These are phyloP conservation scores for Neocucurbitaria cava DNA, from an alignment of 2,329 filamentous ascomycete genomes.

Conservation along the genomic window DNA sequence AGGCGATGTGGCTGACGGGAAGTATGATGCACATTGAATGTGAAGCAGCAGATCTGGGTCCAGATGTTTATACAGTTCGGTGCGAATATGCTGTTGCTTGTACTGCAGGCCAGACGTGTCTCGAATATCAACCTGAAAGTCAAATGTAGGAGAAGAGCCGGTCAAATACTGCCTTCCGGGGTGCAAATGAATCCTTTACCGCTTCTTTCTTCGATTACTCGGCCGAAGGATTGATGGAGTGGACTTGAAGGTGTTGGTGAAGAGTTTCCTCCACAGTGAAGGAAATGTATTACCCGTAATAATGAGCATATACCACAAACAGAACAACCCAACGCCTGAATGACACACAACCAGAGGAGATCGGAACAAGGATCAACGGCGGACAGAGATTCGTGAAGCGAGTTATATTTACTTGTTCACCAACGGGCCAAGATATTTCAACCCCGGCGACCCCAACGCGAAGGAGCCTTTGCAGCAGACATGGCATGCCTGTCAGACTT, in stretches of 20 bases:
- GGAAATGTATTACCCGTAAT: not conserved
- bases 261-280: not conserved
- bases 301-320: not conserved
- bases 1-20: slow-evolving; percentile 28
- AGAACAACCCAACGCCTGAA: not conserved
- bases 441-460: slow-evolving; percentile 2
- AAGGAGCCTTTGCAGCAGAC: slow-evolving; percentile 6
- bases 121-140: not conserved
- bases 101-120: not conserved
- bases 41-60: not conserved
- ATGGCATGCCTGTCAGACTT: not conserved
- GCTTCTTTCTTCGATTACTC: not conserved
- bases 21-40: slow-evolving; percentile 31
- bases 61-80: not conserved
- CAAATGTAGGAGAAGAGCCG: not conserved
- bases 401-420: not conserved
- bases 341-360: not conserved
- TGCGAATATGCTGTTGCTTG: not conserved
- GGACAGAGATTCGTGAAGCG: not conserved
- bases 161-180: not conserved
- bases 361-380: not conserved
- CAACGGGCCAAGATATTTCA: not conserved
- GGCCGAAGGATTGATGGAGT: not conserved
- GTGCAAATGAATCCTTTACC: not conserved
- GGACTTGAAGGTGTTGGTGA: not conserved